These are phyloP conservation scores for Monosporozyma unispora DNA, from an alignment of 805 yeast genomes.

Conservation along the genomic window DNA sequence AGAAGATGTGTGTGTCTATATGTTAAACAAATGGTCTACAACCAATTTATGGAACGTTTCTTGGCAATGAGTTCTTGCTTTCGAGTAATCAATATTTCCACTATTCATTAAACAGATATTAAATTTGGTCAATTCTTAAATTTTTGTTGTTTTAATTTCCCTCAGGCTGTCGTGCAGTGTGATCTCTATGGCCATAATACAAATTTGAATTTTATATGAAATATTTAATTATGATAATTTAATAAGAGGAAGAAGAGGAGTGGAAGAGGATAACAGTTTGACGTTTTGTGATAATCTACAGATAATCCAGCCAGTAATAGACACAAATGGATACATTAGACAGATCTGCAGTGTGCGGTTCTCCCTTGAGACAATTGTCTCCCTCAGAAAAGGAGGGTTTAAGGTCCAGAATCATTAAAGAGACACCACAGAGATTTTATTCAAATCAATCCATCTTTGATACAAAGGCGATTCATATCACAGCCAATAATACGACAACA, in stretches of 20 bases:
- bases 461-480: not conserved
- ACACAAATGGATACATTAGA: not conserved
- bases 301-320: no score
- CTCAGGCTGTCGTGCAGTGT: not conserved
- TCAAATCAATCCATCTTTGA: constrained; percentile 9
- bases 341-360: not conserved
- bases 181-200: not conserved
- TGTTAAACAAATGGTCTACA: no score
- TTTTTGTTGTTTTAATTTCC: not conserved
- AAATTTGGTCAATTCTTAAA: not conserved
- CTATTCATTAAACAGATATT: no score
- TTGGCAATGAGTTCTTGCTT: no score
- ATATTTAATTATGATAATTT: no score
- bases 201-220: no score
- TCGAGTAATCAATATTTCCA: no score
- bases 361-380: not conserved
- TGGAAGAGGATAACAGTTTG: not conserved
- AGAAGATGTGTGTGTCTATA: no score
- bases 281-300: no score
- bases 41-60: no score
- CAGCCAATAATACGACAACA: not conserved
- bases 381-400: constrained; percentile 3
- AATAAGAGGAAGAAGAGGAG: no score
- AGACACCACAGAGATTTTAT: constrained; percentile 22
- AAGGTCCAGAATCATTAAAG: constrained; percentile 15